Conservation (phyloP, 768 basidiomycete genomes). For the Macrolepiota dolichaula region DNA sequence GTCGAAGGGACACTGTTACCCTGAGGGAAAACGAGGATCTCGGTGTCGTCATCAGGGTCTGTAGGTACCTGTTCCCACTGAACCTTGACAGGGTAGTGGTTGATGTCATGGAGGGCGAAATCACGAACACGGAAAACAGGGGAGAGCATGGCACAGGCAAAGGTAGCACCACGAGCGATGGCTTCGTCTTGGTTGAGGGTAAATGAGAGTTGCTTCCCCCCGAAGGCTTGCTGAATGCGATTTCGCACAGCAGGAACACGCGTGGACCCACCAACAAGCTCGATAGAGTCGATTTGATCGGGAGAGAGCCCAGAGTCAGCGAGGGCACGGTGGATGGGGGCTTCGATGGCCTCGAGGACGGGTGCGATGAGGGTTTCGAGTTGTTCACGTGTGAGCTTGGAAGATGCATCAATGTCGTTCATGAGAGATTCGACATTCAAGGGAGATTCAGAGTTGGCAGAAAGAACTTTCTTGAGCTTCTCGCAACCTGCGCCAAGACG, state of each 20-base stretch:
- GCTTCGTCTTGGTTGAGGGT: constrained; percentile 99
- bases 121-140: constrained; percentile 98
- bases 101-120: constrained; percentile 85
- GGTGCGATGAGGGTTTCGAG: constrained; percentile 76
- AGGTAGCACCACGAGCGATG: constrained; percentile 92
- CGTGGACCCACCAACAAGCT: constrained; percentile 91
- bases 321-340: constrained; percentile 76
- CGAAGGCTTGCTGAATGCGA: constrained; percentile 80
- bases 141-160: constrained; percentile 95
- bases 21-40: constrained; percentile 85
- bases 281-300: constrained; percentile 86
- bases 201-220: constrained; percentile 78
- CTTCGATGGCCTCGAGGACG: constrained; percentile 73
- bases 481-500: constrained; percentile 86
- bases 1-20: constrained; percentile 89
- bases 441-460: constrained; percentile 86
- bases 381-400: constrained; percentile 77
- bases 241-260: constrained; percentile 91
- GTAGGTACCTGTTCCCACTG: constrained; percentile 74
- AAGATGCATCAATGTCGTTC: constrained; percentile 92
- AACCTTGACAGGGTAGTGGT: constrained; percentile 86
- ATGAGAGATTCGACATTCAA: constrained; percentile 95
- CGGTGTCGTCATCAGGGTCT: constrained; percentile 87
- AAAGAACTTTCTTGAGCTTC: constrained; percentile 93
- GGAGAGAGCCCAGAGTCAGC: constrained; percentile 74